Evolutionary conservation across 2,329 filamentous ascomycete species (phyloP), one percentile per base, ranked within the genome.

Genomic region (Monilinia polystroma): DNA sequence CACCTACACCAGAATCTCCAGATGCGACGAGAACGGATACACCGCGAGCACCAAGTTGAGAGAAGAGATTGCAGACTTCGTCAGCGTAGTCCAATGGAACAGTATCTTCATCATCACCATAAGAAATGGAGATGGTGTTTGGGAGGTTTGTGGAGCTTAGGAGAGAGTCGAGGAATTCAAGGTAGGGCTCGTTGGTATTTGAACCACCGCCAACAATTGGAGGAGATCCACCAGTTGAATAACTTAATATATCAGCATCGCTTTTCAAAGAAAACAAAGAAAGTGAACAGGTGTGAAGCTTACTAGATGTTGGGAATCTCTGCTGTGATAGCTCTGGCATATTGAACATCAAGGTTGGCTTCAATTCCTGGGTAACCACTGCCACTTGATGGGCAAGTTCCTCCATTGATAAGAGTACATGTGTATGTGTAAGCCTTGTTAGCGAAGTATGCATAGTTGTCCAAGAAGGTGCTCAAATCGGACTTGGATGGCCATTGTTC

Each of bases 101-200:
- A 29, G 82, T 82, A 6, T 77, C 76, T 75, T 88, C 85, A 54
- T 81, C 79, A 53, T 81, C 81, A 57, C 84, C 84, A 73, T 87
- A 86, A 4, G 81, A 84, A 70, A 87, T 83, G 49, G 80, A 81
- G 68, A 86, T 80, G 8, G 86, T 84, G 69, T 85, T 84, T 0
- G 89, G 88, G 1, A 91, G 79, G 64, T 83, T 76, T 26, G 77
- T 72, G 68, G 83, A 81, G 1, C 78, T 76, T 0, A 88, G 81
- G 2, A 90, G 75, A 75, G 85, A 85, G 66, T 84, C 81, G 10
- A 90, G 79, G 79, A 85, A 90, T 18, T 81, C 81, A 1, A 90
- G 79, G 76, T 90, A 91, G 0, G 88, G 88, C 78, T 92, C 89
- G 75, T 91, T 91, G 70, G 80, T 82, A 75, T 87, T 82, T 75